phyloP scores from a whole-genome alignment of 257 asterid species.

The Petrea volubilis region DNA sequence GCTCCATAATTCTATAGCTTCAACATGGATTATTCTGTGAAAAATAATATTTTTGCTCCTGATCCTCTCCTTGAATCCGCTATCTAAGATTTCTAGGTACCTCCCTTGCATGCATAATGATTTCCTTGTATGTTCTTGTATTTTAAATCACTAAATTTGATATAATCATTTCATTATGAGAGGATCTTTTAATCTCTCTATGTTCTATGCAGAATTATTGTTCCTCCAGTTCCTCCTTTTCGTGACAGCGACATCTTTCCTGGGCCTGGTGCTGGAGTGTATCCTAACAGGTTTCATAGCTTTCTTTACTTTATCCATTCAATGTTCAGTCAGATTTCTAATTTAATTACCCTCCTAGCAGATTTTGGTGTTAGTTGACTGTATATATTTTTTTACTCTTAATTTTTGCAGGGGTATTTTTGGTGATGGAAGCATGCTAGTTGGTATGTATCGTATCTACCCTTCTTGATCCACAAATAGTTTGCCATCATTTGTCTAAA shows the following conservation, averaged over 20 bases:
- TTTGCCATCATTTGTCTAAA: not conserved
- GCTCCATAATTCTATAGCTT: not conserved
- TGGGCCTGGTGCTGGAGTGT: constrained; percentile 62
- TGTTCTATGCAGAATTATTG: constrained; percentile 22
- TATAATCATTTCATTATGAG: not conserved
- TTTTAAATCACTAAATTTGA: not conserved
- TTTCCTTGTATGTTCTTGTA: not conserved
- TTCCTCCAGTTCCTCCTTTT: constrained; percentile 39
- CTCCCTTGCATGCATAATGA: not conserved
- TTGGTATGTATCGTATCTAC: constrained; percentile 43
- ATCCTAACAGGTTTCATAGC: constrained; percentile 46
- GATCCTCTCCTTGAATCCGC: not conserved
- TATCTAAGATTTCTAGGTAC: no score
- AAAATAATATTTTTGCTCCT: not conserved
- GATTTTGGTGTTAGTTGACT: not conserved
- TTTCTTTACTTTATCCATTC: not conserved
- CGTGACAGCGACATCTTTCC: constrained; percentile 47
- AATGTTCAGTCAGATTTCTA: not conserved
- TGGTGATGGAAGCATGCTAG: constrained; percentile 57
- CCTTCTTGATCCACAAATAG: not conserved
- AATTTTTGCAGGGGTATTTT: constrained; percentile 44
- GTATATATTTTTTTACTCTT: not conserved
- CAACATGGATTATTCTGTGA: not conserved
- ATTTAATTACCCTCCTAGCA: not conserved
- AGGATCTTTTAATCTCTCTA: not conserved